Percentiles rank a stretch among this genome's conserved stretches.
These are phyloP conservation scores for Pseudotsuga menziesii DNA, from an alignment of 75 land plant genomes.

Conservation along the genomic window DNA sequence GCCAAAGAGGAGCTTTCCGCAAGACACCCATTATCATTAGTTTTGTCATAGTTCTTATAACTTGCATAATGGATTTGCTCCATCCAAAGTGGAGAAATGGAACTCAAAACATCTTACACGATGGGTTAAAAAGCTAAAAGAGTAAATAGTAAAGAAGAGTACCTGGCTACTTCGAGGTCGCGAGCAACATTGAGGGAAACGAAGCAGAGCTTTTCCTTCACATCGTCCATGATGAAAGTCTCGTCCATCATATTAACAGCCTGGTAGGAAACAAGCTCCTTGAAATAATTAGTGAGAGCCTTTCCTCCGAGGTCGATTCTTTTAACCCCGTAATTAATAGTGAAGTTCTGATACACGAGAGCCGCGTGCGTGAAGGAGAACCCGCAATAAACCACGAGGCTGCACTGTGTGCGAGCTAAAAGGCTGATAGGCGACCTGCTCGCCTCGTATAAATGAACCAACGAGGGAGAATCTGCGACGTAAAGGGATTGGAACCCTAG, in stretches of 20 bases:
- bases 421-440: constrained; percentile 26
- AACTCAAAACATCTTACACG: no score
- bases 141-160: no score
- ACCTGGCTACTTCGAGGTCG: constrained; percentile 71
- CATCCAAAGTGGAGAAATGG: no score
- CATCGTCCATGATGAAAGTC: constrained; percentile 83
- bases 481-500: no score
- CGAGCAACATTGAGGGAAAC: constrained; percentile 61
- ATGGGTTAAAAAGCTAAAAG: no score
- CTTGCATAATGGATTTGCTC: no score
- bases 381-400: constrained; percentile 84
- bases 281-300: constrained; percentile 83
- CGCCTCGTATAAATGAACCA: constrained; percentile 70
- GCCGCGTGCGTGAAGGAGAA: constrained; percentile 46
- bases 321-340: constrained; percentile 63
- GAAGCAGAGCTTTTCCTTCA: constrained; percentile 85
- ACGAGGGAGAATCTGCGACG: constrained; percentile 42
- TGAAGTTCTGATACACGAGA: constrained; percentile 66
- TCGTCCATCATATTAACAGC: constrained; percentile 88
- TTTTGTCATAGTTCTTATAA: no score
- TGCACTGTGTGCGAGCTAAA: constrained; percentile 42
- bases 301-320: constrained; percentile 92
- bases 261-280: constrained; percentile 85
- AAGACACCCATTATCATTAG: no score
- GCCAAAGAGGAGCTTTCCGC: no score